Conservation (phyloP, 1,284 basidiomycete species). For the Irpex sp. region DNA sequence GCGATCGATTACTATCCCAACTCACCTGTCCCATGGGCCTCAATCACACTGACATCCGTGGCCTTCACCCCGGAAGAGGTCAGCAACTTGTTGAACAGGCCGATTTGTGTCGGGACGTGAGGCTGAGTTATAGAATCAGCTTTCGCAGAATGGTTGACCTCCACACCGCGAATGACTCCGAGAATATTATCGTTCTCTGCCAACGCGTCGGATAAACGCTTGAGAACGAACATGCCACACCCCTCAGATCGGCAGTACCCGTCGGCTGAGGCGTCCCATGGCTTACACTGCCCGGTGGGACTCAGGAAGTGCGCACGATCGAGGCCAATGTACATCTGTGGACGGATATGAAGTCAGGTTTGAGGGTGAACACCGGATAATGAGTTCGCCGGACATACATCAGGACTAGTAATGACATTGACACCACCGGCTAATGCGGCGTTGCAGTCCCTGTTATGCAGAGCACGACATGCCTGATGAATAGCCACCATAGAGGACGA, state of each 20-base stretch:
- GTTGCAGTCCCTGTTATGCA: conserved; percentile 59
- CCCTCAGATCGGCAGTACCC: conserved; percentile 75
- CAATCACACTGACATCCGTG: conserved; percentile 52
- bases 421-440: conserved; percentile 71
- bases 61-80: conserved; percentile 42
- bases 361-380: neutral
- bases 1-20: neutral
- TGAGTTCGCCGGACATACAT: conserved; percentile 40
- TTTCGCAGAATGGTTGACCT: conserved; percentile 65
- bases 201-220: conserved; percentile 62
- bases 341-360: conserved; percentile 7
- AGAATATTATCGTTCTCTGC: conserved; percentile 62
- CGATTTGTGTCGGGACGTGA: conserved; percentile 55
- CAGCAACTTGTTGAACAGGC: conserved; percentile 50
- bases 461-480: conserved; percentile 63
- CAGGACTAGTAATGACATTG: conserved; percentile 69
- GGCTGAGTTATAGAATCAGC: conserved; percentile 71
- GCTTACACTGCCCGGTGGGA: conserved; percentile 62
- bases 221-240: conserved; percentile 67
- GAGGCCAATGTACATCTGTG: conserved; percentile 65
- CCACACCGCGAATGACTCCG: conserved; percentile 63
- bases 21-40: conserved; percentile 65
- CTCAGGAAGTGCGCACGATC: conserved; percentile 69
- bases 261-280: conserved; percentile 68
- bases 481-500: conserved; percentile 67